Evolutionary conservation across 164 flowering plant species (phyloP).

Genomic region (Chimonanthus salicifolius): DNA sequence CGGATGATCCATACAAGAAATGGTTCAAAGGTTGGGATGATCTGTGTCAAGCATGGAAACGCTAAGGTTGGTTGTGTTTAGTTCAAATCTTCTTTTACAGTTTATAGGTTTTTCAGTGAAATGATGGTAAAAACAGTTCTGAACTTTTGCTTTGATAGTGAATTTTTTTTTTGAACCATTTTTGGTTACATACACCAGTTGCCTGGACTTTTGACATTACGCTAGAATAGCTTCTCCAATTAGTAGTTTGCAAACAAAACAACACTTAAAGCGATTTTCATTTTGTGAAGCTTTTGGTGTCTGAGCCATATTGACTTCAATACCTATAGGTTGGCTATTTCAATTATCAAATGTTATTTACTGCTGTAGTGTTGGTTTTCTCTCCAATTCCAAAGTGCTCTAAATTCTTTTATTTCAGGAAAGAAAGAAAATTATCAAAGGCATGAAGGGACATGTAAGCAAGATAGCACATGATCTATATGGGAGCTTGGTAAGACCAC

Average conservation of each 20-base stretch:
- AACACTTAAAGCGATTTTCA: neutral
- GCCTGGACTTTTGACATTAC: neutral
- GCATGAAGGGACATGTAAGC: constrained; percentile 68
- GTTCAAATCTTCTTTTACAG: neutral
- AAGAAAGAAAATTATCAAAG: constrained; percentile 86
- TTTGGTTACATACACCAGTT: neutral
- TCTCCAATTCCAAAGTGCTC: neutral
- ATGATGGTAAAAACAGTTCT: neutral
- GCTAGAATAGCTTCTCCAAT: too few species aligned
- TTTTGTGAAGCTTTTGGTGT: neutral
- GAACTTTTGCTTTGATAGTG: neutral
- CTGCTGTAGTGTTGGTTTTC: neutral
- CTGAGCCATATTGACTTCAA: neutral
- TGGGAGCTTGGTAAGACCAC: constrained; percentile 63
- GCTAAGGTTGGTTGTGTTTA: constrained; percentile 56
- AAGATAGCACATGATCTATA: constrained; percentile 70
- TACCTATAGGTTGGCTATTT: neutral
- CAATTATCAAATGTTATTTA: neutral
- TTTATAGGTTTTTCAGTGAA: neutral
- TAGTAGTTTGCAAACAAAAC: neutral
- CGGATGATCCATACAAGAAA: constrained; percentile 85
- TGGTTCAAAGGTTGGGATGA: constrained; percentile 73
- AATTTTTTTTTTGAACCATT: neutral
- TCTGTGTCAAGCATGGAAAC: constrained; percentile 84
- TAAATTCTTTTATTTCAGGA: constrained; percentile 39